Percentiles rank a stretch among this genome's conserved stretches.
Evolutionary conservation across 345 rosid genomes (phyloP).

Genomic region (Gossypium thurberi): DNA sequence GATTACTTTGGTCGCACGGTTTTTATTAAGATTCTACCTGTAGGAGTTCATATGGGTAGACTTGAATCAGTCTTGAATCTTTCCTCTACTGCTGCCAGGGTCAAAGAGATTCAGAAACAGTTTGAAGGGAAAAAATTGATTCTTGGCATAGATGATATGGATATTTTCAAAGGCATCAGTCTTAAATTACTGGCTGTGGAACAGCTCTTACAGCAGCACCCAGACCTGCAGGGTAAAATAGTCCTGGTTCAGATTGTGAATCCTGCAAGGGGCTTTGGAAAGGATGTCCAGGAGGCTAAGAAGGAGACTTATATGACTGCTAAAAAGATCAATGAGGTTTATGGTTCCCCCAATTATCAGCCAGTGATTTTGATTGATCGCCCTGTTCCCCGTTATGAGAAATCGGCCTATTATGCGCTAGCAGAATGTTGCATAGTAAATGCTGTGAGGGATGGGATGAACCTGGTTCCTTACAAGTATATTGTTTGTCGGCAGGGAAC

Average conservation of each 20-base stretch:
- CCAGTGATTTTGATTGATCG: constrained; percentile 58
- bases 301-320: constrained; percentile 46
- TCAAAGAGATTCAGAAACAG: constrained; percentile 42
- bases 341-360: constrained; percentile 43
- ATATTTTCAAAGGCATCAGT: constrained; percentile 64
- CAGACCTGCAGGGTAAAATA: constrained; percentile 39
- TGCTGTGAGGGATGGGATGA: constrained; percentile 39
- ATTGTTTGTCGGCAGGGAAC: constrained; percentile 29
- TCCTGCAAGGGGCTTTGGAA: constrained; percentile 63
- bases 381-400: constrained; percentile 52
- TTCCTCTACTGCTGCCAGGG: constrained; percentile 39
- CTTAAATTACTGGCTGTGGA: constrained; percentile 50
- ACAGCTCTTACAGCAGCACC: constrained; percentile 45
- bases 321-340: constrained; percentile 41
- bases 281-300: constrained; percentile 59
- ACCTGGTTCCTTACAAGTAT: constrained; percentile 31
- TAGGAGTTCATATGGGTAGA: constrained; percentile 58
- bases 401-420: constrained; percentile 56
- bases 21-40: constrained; percentile 52
- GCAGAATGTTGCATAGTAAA: constrained; percentile 62
- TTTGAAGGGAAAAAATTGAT: constrained; percentile 46
- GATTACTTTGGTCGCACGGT: constrained; percentile 66
- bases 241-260: constrained; percentile 63
- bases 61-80: constrained; percentile 57
- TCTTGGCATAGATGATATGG: constrained; percentile 69